Conservation (phyloP, 805 yeast genomes). For the Yarrowia alimentaria region DNA sequence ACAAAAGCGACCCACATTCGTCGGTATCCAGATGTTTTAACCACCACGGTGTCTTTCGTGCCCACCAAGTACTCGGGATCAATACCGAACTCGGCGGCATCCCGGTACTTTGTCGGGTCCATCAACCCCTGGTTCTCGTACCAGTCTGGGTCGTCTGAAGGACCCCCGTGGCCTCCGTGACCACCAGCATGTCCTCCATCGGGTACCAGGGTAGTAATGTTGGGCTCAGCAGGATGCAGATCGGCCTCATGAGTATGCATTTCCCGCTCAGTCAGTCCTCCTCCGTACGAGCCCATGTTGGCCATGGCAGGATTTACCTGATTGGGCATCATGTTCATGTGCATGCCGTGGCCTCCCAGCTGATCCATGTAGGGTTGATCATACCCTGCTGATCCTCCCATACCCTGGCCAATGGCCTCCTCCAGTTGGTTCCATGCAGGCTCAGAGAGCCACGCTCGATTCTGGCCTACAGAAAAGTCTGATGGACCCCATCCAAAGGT, state of each 20-base stretch:
- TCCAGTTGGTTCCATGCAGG: slow-evolving; percentile 43
- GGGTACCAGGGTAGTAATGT: slow-evolving; percentile 4
- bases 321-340: slow-evolving; percentile 10
- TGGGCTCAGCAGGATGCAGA: slow-evolving; percentile 26
- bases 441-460: slow-evolving; percentile 43
- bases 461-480: slow-evolving; percentile 41
- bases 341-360: slow-evolving; percentile 12
- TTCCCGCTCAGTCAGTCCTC: slow-evolving; percentile 14
- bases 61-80: slow-evolving; percentile 40
- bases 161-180: too few species aligned
- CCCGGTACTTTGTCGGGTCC: slow-evolving; percentile 35
- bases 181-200: slow-evolving; percentile 5
- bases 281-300: slow-evolving; percentile 12
- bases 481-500: slow-evolving; percentile 38
- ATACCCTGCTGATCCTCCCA: not conserved
- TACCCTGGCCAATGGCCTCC: slow-evolving; percentile 27
- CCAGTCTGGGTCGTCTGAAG: not conserved
- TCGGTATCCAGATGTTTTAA: slow-evolving; percentile 37
- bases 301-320: slow-evolving; percentile 12
- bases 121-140: slow-evolving; percentile 36
- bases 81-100: slow-evolving; percentile 27
- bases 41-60: slow-evolving; percentile 39
- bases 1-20: slow-evolving; percentile 43
- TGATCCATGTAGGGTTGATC: slow-evolving; percentile 18
- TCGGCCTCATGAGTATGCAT: slow-evolving; percentile 24